These are phyloP conservation scores for Andrographis paniculata DNA, from an alignment of 305 asterid genomes.

Conservation along the genomic window DNA sequence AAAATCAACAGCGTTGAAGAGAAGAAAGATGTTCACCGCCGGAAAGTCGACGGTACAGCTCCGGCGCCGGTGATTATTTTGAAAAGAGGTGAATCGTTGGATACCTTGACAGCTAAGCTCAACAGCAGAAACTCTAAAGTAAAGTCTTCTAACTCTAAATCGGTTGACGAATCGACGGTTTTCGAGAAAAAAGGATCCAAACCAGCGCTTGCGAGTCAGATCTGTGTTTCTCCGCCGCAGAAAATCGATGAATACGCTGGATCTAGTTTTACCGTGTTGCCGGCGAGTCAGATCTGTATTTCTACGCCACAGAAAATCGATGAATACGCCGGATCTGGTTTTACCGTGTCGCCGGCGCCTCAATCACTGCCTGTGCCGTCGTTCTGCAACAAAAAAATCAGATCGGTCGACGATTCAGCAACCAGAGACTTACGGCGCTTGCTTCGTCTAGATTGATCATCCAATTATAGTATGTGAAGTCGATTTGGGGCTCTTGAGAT, in stretches of 20 bases:
- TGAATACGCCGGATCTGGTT: not conserved
- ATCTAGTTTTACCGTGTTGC: not conserved
- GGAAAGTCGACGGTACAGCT: not conserved
- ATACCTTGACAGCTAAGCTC: not conserved
- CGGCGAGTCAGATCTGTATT: too few species aligned
- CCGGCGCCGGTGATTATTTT: not conserved
- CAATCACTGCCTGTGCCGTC: not conserved
- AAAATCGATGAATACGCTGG: not conserved
- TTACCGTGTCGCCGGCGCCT: not conserved
- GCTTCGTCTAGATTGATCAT: not conserved
- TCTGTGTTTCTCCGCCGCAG: not conserved
- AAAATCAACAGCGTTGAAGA: not conserved
- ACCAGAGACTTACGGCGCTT: not conserved
- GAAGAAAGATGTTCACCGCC: not conserved
- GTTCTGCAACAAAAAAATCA: not conserved
- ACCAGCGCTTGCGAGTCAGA: not conserved
- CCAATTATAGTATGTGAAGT: too few species aligned
- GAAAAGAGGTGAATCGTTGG: not conserved
- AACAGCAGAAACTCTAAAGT: not conserved
- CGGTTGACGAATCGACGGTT: not conserved
- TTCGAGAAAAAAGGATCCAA: not conserved
- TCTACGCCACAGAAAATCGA: not conserved
- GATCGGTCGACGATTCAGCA: not conserved
- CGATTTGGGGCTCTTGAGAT: too few species aligned
- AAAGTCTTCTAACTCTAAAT: not conserved